Evolutionary conservation across 164 flowering plant genomes (phyloP).

Genomic region (Cinnamomum chago): DNA sequence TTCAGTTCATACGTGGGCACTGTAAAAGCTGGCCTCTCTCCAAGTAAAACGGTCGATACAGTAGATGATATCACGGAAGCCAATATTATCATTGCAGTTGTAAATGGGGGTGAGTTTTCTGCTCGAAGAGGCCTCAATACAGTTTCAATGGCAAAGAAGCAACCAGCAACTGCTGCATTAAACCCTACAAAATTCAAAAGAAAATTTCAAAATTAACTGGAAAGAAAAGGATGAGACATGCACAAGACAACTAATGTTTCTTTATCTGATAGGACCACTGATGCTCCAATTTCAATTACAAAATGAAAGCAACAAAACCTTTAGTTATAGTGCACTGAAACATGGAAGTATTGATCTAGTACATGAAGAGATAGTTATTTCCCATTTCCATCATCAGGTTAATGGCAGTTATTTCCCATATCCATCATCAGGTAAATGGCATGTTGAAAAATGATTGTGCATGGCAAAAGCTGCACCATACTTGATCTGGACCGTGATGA

Average conservation of each 20-base stretch:
- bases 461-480: no score
- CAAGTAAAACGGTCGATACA: slow-evolving; percentile 83
- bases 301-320: neutral
- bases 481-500: no score
- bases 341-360: neutral
- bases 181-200: slow-evolving; percentile 57
- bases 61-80: slow-evolving; percentile 98
- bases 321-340: neutral
- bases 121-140: slow-evolving; percentile 96
- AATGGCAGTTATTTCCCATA: no score
- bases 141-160: slow-evolving; percentile 97
- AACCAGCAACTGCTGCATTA: slow-evolving; percentile 98
- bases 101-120: slow-evolving; percentile 97
- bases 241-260: neutral
- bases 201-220: slow-evolving; percentile 1
- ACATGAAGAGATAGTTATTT: no score
- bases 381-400: no score
- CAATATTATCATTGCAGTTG: slow-evolving; percentile 96
- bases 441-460: no score
- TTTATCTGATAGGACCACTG: neutral
- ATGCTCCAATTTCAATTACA: no score
- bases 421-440: no score
- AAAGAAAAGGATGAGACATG: neutral
- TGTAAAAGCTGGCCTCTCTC: slow-evolving; percentile 92
- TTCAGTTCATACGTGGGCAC: slow-evolving; percentile 96